Evolutionary conservation across 2,329 filamentous ascomycete genomes (phyloP), one percentile per base, ranked within the genome.

Genomic region (Albophoma yamanashiensis): DNA sequence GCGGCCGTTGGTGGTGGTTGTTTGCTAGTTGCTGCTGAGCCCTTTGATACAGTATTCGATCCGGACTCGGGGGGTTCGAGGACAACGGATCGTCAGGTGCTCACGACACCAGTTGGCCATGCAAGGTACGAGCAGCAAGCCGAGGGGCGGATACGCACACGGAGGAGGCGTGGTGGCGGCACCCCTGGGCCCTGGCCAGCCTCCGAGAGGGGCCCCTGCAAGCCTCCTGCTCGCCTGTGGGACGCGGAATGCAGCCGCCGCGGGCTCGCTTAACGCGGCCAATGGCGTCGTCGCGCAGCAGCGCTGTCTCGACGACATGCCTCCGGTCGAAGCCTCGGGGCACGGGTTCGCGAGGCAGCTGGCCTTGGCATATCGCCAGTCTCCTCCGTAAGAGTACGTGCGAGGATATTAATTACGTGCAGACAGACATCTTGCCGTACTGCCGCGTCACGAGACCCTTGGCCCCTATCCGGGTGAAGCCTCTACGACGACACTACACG

Each of bases 211-310:
- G 27, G 3, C 27, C 27, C 27, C 27, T 31, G 27, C 27, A 2
- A 36, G 47, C 9, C 34, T 36, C 34, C 31, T 47, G 17, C 17
- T 38, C 50, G 31, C 31, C 4, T 9, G 55, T 55, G 58, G 58
- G 57, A 50, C 31, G 60, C 60, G 60, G 60, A 61, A 61, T 58
- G 50, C n/a, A 57, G 39, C 42, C 57, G 60, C 55, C 38, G 39
- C 39, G 38, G 40, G 43, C 58, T 61, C 60, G 60, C 60, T 57
- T 56, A 62, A 31, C 5, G 20, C 40, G 22, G 40, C 60, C 58
- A 62, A 58, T 62, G 36, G 55, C 53, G 36, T 25, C n/a, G 15
- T 11, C 31, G 50, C 12, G 15, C 31, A 2, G 9, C 12, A 27
- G 20, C 5, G 31, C 50, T 4, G 14, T 12, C 20, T 22, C 50